Percentiles rank a stretch among this genome's conserved stretches.
These are phyloP conservation scores for Saturnispora galanensis DNA, from an alignment of 805 yeast species.

Conservation along the genomic window DNA sequence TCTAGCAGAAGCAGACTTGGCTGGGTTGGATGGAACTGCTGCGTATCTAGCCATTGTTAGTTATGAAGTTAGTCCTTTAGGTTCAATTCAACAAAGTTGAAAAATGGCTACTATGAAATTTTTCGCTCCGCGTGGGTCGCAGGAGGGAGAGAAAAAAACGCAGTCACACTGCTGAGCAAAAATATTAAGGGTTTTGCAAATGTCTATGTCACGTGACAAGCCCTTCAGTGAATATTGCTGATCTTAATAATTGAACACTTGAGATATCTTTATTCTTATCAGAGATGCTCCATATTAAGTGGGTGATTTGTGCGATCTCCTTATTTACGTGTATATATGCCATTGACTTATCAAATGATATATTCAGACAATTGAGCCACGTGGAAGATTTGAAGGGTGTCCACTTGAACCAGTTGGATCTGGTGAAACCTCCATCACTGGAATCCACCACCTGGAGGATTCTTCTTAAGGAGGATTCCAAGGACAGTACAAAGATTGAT, in stretches of 20 bases:
- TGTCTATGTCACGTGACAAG: slow-evolving; percentile 1
- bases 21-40: slow-evolving; percentile 98
- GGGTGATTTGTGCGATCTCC: neutral
- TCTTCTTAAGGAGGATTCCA: slow-evolving; percentile 35
- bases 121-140: neutral
- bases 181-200: neutral
- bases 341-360: slow-evolving; percentile 23
- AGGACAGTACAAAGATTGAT: slow-evolving; percentile 22
- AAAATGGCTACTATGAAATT: slow-evolving; percentile 5
- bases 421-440: slow-evolving; percentile 71
- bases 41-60: slow-evolving; percentile 95
- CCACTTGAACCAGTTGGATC: slow-evolving; percentile 30
- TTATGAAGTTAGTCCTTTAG: slow-evolving; percentile 5
- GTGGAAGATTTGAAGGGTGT: slow-evolving; percentile 41
- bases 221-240: neutral
- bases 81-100: neutral
- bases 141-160: neutral
- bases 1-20: slow-evolving; percentile 98
- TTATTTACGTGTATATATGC: slow-evolving; percentile 5
- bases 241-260: neutral
- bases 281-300: no score
- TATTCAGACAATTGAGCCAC: slow-evolving; percentile 29
- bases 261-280: no score
- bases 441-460: slow-evolving; percentile 58
- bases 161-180: slow-evolving; percentile 6